Conservation (phyloP, 208 protist species). For the Leishmania major region DNA sequence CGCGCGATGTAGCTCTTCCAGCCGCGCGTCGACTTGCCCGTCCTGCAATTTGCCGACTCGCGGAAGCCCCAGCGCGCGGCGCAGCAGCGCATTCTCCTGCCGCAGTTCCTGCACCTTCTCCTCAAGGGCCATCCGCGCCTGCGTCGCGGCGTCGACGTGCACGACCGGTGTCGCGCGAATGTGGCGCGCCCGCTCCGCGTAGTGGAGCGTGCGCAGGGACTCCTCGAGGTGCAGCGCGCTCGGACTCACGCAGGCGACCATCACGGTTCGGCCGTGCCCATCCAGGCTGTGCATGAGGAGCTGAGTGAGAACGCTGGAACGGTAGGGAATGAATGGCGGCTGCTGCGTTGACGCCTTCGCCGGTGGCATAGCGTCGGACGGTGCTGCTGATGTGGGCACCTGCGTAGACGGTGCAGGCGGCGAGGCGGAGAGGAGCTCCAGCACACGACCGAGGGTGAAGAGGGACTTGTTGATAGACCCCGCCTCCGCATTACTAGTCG, state of each 20-base stretch:
- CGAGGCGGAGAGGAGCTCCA: slow-evolving; percentile 69
- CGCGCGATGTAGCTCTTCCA: slow-evolving; percentile 17
- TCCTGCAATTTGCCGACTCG: slow-evolving; percentile 11
- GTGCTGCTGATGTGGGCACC: not conserved
- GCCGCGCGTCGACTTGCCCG: slow-evolving; percentile 12
- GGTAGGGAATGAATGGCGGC: slow-evolving; percentile 81
- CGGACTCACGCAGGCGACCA: slow-evolving; percentile 88
- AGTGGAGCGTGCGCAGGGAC: slow-evolving; percentile 81
- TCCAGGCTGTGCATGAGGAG: slow-evolving; percentile 88
- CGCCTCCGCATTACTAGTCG: slow-evolving; percentile 62
- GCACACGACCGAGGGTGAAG: slow-evolving; percentile 90
- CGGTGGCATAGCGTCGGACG: not conserved
- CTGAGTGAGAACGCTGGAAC: slow-evolving; percentile 84
- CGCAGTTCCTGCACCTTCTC: slow-evolving; percentile 35
- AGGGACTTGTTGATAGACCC: slow-evolving; percentile 91
- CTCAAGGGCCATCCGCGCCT: slow-evolving; percentile 59
- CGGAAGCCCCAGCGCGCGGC: slow-evolving; percentile 26
- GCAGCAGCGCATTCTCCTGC: slow-evolving; percentile 62
- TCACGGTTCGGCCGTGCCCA: slow-evolving; percentile 67
- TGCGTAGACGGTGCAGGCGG: not conserved
- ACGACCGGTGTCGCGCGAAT: slow-evolving; percentile 55
- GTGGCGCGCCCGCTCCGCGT: slow-evolving; percentile 71
- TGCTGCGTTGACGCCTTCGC: not conserved
- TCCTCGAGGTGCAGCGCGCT: slow-evolving; percentile 70
- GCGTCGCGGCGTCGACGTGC: slow-evolving; percentile 67